Evolutionary conservation across 1,284 basidiomycete species (phyloP).

Genomic region (Schizophyllum amplum): DNA sequence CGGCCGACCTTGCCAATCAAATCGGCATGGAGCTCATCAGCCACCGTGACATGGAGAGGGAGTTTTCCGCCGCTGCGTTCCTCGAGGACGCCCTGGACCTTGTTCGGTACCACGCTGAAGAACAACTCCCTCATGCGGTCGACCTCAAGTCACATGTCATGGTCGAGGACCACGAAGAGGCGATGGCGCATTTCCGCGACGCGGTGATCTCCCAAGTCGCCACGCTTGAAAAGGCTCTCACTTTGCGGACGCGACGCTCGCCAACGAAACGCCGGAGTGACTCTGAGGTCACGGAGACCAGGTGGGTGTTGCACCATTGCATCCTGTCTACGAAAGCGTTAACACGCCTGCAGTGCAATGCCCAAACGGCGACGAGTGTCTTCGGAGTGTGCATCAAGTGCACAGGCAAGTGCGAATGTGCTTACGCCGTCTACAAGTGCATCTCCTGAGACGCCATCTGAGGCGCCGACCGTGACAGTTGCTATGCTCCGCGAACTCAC

Average conservation of each 20-base stretch:
- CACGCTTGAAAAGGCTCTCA: neutral
- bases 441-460: constrained; percentile 24
- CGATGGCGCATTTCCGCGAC: constrained; percentile 2
- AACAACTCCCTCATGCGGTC: constrained; percentile 22
- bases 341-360: neutral
- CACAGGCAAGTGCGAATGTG: constrained; percentile 21
- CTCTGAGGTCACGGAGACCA: neutral
- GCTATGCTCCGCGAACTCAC: constrained; percentile 66
- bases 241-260: neutral
- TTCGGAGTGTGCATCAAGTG: constrained; percentile 22
- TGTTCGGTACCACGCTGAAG: constrained; percentile 5
- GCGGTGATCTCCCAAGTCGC: neutral
- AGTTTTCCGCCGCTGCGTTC: neutral
- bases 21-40: neutral
- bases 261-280: neutral
- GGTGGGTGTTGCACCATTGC: constrained; percentile 1
- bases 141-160: constrained; percentile 27
- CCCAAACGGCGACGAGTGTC: constrained; percentile 37
- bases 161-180: constrained; percentile 24
- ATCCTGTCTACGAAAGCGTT: neutral
- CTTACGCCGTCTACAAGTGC: constrained; percentile 29
- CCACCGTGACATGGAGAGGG: neutral
- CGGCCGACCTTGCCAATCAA: neutral
- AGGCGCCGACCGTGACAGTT: constrained; percentile 38
- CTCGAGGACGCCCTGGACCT: neutral